Base-by-base conservation (phyloP, 495 filamentous ascomycete species). In the Daldinia decipiens region DNA sequence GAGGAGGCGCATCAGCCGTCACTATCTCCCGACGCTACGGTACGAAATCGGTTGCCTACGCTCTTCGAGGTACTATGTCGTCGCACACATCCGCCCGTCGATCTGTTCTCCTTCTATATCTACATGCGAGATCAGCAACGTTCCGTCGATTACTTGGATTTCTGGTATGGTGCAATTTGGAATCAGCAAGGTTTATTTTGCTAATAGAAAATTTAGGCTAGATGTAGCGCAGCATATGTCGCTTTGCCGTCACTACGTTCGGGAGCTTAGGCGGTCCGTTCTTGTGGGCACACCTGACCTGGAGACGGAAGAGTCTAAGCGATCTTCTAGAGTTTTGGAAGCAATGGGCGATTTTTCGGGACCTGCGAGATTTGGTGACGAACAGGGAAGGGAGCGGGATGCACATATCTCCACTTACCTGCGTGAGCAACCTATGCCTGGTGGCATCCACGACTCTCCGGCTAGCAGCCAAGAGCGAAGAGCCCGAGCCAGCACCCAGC, bases 171-270 rank as follows among this genome's bases (percentile, higher is more conserved):
- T 76, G 53, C 40, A 6, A 65, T 17, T 71, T 26, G 1, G 17
- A 0, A 0, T 39, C 54, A 72, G 0, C 70, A 11, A n/a, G 19
- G n/a, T 1, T 51, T 29, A 5, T 12, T 54, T 56, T 40, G 36
- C 73, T 67, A 1, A 71, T 51, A 12, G 4, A 55, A 62, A 60
- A 0, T 27, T 27, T 61, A 99, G 95, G 95, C 94, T 99, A 73
- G 95, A 99, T 89, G 95, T 99, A 45, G 93, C 95, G 9, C 95
- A 99, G 76, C 95, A 99, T 79, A 97, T 98, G 90, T 95, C 93
- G 15, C 87, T 99, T 29, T 99, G 95, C 77, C 93, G 95, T 47
- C 94, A 98, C 80, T 99, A 97, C 81, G 96, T 99, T 19, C 91
- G 95, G 70, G 95, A 98, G 77, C 85, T 99, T 57, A 93, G 95